Evolutionary conservation across 2,329 filamentous ascomycete species (phyloP).

Genomic region (Colletotrichum plurivorum): DNA sequence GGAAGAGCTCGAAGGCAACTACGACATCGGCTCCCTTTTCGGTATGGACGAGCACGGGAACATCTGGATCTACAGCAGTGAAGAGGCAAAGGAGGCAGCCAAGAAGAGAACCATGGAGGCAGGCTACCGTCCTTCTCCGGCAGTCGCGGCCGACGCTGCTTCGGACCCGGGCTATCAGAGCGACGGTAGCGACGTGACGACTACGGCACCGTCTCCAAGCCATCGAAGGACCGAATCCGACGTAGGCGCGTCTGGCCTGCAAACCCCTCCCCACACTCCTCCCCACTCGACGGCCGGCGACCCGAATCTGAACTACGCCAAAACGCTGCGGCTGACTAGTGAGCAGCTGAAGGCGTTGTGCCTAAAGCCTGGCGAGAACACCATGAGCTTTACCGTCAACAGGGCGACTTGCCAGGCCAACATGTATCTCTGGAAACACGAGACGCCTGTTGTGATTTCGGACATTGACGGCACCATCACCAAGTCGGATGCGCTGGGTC

Average conservation of each 20-base stretch:
- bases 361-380: conserved; percentile 88
- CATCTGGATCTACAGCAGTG: conserved; percentile 99
- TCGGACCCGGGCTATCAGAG: conserved; percentile 97
- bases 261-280: conserved; percentile 79
- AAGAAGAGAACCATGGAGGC: conserved; percentile 73
- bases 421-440: conserved; percentile 94
- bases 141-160: conserved; percentile 80
- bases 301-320: conserved; percentile 90
- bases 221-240: conserved; percentile 80
- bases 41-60: conserved; percentile 96
- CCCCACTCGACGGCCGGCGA: conserved; percentile 76
- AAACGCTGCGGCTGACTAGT: conserved; percentile 94
- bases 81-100: conserved; percentile 93
- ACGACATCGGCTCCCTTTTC: conserved; percentile 95
- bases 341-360: conserved; percentile 91
- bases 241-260: conserved; percentile 65
- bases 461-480: conserved; percentile 99
- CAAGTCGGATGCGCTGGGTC: conserved; percentile 94
- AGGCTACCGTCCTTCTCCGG: conserved; percentile 50
- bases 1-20: conserved; percentile 93
- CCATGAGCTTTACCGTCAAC: conserved; percentile 97
- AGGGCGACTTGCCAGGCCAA: conserved; percentile 90
- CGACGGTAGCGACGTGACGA: conserved; percentile 79
- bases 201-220: conserved; percentile 58
- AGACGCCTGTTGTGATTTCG: conserved; percentile 95